Evolutionary conservation across 2,329 filamentous ascomycete genomes (phyloP).

Genomic region (Venturia carpophila): DNA sequence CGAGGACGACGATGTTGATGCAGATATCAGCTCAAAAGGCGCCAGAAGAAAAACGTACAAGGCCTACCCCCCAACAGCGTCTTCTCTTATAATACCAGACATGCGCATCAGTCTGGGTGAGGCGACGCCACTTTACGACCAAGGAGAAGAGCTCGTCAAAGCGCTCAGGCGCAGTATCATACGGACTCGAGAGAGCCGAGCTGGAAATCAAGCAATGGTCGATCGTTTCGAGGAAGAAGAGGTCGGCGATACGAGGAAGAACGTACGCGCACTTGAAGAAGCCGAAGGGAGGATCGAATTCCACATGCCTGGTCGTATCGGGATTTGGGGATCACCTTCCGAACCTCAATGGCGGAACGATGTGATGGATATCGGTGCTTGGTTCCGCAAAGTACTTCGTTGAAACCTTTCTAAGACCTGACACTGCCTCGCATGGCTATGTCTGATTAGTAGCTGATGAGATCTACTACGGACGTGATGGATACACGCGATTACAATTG

Average conservation of each 20-base stretch:
- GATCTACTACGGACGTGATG: no score
- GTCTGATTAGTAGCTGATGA: no score
- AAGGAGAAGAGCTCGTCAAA: conserved; percentile 35
- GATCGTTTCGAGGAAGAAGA: conserved; percentile 6
- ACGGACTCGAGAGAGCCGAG: conserved; percentile 22
- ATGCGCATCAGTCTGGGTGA: conserved; percentile 35
- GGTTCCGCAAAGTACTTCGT: conserved; percentile 20
- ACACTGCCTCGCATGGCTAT: no score
- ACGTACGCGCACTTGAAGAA: conserved; percentile 17
- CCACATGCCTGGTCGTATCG: conserved; percentile 14
- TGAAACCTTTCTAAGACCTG: background rate
- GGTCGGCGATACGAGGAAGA: conserved; percentile 11
- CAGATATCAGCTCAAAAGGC: background rate
- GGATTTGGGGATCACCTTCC: conserved; percentile 17
- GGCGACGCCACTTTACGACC: conserved; percentile 33
- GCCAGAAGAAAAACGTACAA: conserved; percentile 27
- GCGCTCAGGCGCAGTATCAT: conserved; percentile 34
- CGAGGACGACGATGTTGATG: background rate
- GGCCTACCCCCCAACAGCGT: conserved; percentile 36
- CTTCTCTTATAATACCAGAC: conserved; percentile 33
- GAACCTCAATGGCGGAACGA: conserved; percentile 15
- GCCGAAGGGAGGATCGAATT: conserved; percentile 20
- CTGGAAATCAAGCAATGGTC: background rate
- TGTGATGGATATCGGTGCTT: conserved; percentile 18
- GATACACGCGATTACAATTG: no score